Evolutionary conservation across 148 eudicot species (phyloP), one percentile per base, ranked within the genome.

Genomic region (Vaccinium darrowii): DNA sequence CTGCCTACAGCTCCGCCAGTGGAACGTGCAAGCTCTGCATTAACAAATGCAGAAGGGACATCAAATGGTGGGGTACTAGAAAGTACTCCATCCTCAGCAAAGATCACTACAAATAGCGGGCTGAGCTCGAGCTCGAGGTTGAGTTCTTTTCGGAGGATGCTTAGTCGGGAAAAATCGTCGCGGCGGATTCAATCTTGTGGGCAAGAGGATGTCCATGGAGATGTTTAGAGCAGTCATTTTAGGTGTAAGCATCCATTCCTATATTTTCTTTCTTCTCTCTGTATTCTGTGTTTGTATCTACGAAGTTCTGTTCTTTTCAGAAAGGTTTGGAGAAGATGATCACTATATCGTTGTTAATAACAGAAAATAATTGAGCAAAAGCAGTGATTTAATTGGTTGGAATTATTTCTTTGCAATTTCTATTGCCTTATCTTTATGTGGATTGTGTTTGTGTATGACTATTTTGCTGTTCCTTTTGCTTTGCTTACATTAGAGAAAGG

Each of bases 81-180:
- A 69, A 69, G 0, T 12, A 56, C 67, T 25, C 90, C 84, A 23
- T 76, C 82, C 0, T 69, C 85, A 11, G 58, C 79, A 5, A 91
- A 90, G 80, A 23, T 67, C 0, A 60, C 54, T 11, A 65, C 10
- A n/a, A 23, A 5, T 51, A 57, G 39, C 36, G 90, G 84, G 21
- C 91, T 88, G 58, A 73, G 49, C 12, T 92, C 89, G 62, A 73
- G 49, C 79, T 76, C 79, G 9, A 86, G 95, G 77, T 84, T 94
- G 74, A 87, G 89, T 76, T 93, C 95, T 2, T 94, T 93, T 67
- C 86, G 90, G 78, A 93, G 86, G 86, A 92, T 94, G 71, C 89
- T 94, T 67, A 86, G 87, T 58, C 71, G 91, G 82, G 93, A 92
- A 8, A 82, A 88, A 85, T 91, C 93, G 30, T 91, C 90, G 5